A percentile compares a stretch with the other conserved stretches of the same genome.
These are phyloP conservation scores for Kondoa malvinella DNA, from an alignment of 768 basidiomycete genomes.

Conservation along the genomic window DNA sequence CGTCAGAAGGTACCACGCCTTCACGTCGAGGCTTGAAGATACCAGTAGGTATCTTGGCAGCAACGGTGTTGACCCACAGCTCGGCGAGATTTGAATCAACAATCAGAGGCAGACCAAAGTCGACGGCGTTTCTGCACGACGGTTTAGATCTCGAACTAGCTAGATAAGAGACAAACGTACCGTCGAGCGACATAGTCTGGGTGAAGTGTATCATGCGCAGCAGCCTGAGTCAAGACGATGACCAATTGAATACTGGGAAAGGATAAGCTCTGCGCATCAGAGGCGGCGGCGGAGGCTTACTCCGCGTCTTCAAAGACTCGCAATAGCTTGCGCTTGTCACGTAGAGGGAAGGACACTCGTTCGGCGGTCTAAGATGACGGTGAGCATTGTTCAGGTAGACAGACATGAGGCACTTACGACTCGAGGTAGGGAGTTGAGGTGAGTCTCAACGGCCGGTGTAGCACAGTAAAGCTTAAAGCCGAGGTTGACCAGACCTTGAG, in stretches of 20 bases:
- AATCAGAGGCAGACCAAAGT: constrained; percentile 80
- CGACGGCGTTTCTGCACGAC: constrained; percentile 64
- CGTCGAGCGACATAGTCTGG: constrained; percentile 89
- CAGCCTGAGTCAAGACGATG: constrained; percentile 70
- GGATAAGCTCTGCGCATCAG: too few relatives aligned
- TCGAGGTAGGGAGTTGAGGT: constrained; percentile 60
- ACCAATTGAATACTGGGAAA: constrained; percentile 92
- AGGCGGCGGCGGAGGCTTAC: too few relatives aligned
- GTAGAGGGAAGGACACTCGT: constrained; percentile 87
- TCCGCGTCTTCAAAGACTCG: constrained; percentile 78
- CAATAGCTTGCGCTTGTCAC: constrained; percentile 85
- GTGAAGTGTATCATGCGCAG: constrained; percentile 59
- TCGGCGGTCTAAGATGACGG: constrained; percentile 40
- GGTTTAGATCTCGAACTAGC: constrained; percentile 2
- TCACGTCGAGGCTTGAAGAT: too few relatives aligned
- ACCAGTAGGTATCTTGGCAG: too few relatives aligned
- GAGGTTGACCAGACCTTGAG: constrained; percentile 59
- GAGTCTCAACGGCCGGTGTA: constrained; percentile 57
- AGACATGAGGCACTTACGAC: too few relatives aligned
- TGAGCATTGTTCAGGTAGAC: constrained; percentile 28
- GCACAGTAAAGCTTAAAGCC: constrained; percentile 95
- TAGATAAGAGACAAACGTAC: constrained; percentile 19
- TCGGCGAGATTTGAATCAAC: too few relatives aligned
- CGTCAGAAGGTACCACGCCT: too few relatives aligned
- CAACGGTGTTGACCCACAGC: too few relatives aligned